Conservation (phyloP, 352 stramenopile genomes). For the Globisporangium irregulare region DNA sequence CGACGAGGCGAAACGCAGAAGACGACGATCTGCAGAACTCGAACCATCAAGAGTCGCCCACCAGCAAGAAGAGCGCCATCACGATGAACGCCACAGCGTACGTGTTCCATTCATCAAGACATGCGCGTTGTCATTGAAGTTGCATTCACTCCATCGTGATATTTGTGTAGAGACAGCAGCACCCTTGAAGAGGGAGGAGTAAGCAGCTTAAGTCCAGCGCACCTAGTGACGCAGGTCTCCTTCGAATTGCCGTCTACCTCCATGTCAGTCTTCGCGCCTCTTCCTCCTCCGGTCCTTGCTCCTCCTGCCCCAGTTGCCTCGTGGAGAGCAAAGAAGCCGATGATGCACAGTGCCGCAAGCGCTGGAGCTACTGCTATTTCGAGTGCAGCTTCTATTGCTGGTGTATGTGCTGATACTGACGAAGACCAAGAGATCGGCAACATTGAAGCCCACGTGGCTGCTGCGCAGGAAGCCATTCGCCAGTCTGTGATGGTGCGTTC, state of each 20-base stretch:
- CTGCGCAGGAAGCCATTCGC: constrained; percentile 33
- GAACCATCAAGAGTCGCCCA: constrained; percentile 4
- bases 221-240: constrained; percentile 5
- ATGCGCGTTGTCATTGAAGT: neutral
- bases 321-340: constrained; percentile 3
- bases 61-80: neutral
- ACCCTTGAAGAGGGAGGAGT: neutral
- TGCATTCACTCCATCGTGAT: neutral
- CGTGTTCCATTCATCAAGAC: neutral
- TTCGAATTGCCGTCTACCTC: constrained; percentile 28
- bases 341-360: neutral
- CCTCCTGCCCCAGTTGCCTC: constrained; percentile 2
- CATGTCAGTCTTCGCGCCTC: constrained; percentile 19
- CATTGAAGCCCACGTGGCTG: constrained; percentile 30
- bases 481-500: constrained; percentile 27
- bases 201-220: neutral
- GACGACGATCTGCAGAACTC: neutral
- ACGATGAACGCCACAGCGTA: neutral
- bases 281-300: constrained; percentile 9
- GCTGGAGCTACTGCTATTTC: neutral
- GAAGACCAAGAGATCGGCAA: constrained; percentile 19
- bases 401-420: too few species aligned
- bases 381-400: neutral
- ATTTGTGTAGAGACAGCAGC: neutral
- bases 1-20: neutral